These are phyloP conservation scores for Schizothecium vesticola DNA, from an alignment of 495 filamentous ascomycete genomes.

Conservation along the genomic window DNA sequence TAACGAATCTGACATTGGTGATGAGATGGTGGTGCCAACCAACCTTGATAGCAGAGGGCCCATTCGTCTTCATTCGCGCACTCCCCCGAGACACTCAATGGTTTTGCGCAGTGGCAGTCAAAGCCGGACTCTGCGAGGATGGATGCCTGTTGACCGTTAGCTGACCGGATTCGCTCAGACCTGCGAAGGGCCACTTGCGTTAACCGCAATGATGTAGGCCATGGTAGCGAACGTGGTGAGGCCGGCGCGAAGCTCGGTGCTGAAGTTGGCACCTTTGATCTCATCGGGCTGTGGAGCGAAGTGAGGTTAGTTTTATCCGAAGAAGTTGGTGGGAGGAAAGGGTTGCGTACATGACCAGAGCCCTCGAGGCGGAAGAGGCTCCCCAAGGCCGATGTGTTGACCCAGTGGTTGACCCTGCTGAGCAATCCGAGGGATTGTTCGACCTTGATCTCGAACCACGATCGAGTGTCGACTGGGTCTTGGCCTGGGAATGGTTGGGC, in stretches of 20 bases:
- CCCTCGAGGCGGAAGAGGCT: conserved; percentile 66
- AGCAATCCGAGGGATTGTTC: neutral
- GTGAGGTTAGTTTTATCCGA: neutral
- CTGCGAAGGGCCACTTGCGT: conserved; percentile 28
- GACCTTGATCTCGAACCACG: conserved; percentile 2
- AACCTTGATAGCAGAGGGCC: conserved; percentile 23
- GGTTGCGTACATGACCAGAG: conserved; percentile 56
- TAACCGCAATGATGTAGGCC: conserved; percentile 70
- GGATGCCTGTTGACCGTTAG: conserved; percentile 31
- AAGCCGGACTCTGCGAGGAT: conserved; percentile 62
- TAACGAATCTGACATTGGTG: neutral
- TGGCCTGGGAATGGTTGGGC: neutral
- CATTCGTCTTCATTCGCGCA: conserved; percentile 54
- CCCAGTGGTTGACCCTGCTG: conserved; percentile 6
- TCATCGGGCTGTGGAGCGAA: conserved; percentile 49
- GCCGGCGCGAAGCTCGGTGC: conserved; percentile 73
- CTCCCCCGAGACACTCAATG: conserved; percentile 15
- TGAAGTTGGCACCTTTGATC: conserved; percentile 55
- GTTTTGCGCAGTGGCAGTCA: conserved; percentile 59
- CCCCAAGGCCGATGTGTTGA: conserved; percentile 52
- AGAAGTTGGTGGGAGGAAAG: neutral
- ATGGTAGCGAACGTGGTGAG: conserved; percentile 81
- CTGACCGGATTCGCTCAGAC: neutral
- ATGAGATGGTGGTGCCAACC: conserved; percentile 1
- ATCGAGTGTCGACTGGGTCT: neutral